A percentile compares a stretch with the other conserved stretches of the same genome.
Evolutionary conservation across 2,329 filamentous ascomycete species (phyloP).

Genomic region (Aspergillus jensenii): DNA sequence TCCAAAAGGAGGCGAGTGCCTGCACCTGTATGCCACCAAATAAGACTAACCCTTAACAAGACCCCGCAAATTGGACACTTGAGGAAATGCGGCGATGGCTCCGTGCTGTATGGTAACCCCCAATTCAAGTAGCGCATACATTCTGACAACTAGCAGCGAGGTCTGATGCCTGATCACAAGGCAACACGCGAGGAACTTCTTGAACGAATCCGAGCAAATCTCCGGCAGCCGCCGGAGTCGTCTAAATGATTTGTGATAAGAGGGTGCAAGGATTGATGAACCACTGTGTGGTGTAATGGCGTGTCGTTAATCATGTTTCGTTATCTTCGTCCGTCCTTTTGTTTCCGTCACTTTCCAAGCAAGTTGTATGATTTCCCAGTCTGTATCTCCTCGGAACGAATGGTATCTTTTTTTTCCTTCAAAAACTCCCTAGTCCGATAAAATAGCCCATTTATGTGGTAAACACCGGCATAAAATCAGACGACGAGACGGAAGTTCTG

Average conservation of each 20-base stretch:
- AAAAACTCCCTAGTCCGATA: background rate
- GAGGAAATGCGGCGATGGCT: slow-evolving; percentile 83
- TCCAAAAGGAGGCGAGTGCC: slow-evolving; percentile 67
- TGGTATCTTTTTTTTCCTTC: background rate
- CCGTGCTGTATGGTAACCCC: slow-evolving; percentile 61
- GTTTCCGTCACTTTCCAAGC: slow-evolving; percentile 3
- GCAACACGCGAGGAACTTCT: slow-evolving; percentile 65
- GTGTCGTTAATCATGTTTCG: background rate
- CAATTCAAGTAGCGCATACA: background rate
- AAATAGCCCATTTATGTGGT: background rate
- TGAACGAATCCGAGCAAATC: slow-evolving; percentile 68
- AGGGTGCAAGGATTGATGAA: background rate
- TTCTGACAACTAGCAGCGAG: slow-evolving; percentile 51
- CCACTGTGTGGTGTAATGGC: background rate
- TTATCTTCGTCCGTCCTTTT: background rate
- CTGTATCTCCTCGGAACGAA: background rate
- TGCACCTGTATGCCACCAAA: background rate
- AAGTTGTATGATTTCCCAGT: slow-evolving; percentile 3
- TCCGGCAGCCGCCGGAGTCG: slow-evolving; percentile 48
- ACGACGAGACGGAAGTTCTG: slow-evolving; percentile 66
- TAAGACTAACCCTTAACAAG: slow-evolving; percentile 36
- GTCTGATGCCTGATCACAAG: slow-evolving; percentile 59
- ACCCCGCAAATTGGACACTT: slow-evolving; percentile 70
- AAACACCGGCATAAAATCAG: slow-evolving; percentile 25
- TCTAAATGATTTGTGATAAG: slow-evolving; percentile 3